Conservation (phyloP, 352 stramenopile species). For the Discostella stelligera region DNA sequence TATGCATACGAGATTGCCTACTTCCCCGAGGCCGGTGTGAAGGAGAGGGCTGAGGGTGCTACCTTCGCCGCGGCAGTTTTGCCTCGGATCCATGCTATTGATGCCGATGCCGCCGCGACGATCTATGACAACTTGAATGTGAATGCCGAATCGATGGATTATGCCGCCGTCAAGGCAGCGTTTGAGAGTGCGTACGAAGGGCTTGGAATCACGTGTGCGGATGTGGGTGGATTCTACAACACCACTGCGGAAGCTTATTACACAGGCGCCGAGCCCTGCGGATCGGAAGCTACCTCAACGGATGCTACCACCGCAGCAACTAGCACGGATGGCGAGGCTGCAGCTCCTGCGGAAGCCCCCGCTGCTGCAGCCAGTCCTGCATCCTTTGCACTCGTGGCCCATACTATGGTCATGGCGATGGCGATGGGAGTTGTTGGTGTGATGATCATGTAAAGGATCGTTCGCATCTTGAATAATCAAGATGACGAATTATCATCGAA, state of each 20-base stretch:
- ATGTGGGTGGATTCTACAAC: constrained; percentile 74
- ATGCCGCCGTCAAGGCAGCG: constrained; percentile 55
- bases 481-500: too few species aligned
- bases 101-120: constrained; percentile 48
- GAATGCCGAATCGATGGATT: constrained; percentile 34
- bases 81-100: constrained; percentile 61
- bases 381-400: not conserved
- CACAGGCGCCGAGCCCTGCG: constrained; percentile 43
- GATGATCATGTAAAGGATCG: not conserved
- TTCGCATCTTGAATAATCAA: not conserved
- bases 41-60: constrained; percentile 62
- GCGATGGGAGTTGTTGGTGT: not conserved
- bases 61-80: constrained; percentile 69
- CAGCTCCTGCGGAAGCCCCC: not conserved
- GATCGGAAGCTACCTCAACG: not conserved
- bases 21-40: constrained; percentile 39
- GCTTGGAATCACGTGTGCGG: constrained; percentile 64
- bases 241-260: constrained; percentile 37
- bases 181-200: constrained; percentile 71
- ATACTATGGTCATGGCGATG: not conserved
- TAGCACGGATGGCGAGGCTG: not conserved
- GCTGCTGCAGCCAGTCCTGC: not conserved
- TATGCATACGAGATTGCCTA: constrained; percentile 69
- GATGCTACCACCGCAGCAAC: constrained; percentile 1
- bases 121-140: constrained; percentile 72